Conservation (phyloP, 768 basidiomycete species). For the Nidula microcarpa region DNA sequence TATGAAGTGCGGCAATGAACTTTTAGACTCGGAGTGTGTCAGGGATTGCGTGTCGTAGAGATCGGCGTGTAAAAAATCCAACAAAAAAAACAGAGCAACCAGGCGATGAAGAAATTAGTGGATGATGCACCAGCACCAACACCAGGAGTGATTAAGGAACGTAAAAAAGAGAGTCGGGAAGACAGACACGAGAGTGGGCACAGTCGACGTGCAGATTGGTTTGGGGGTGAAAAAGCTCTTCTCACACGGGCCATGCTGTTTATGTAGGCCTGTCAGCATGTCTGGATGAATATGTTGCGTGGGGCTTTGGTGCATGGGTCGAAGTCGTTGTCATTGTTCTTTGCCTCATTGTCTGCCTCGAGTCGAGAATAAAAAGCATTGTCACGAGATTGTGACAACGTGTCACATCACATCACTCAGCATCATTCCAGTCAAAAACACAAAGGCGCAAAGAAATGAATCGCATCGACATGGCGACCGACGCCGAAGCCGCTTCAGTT, state of each 20-base stretch:
- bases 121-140: background rate
- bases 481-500: background rate
- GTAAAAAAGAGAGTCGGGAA: background rate
- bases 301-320: background rate
- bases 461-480: background rate
- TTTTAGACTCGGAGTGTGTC: background rate
- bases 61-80: background rate
- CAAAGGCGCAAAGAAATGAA: background rate
- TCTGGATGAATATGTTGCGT: background rate
- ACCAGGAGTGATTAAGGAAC: background rate
- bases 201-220: background rate
- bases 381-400: background rate
- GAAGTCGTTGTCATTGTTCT: constrained; percentile 1
- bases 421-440: background rate
- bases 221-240: background rate
- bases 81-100: background rate
- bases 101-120: background rate
- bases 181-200: background rate
- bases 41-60: background rate
- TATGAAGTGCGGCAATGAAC: background rate
- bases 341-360: constrained; percentile 1
- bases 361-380: too few relatives aligned
- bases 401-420: background rate
- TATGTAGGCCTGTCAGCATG: background rate
- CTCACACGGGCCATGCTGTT: background rate